Evolutionary conservation across 2,329 filamentous ascomycete species (phyloP).

Genomic region (Trichoderma breve): DNA sequence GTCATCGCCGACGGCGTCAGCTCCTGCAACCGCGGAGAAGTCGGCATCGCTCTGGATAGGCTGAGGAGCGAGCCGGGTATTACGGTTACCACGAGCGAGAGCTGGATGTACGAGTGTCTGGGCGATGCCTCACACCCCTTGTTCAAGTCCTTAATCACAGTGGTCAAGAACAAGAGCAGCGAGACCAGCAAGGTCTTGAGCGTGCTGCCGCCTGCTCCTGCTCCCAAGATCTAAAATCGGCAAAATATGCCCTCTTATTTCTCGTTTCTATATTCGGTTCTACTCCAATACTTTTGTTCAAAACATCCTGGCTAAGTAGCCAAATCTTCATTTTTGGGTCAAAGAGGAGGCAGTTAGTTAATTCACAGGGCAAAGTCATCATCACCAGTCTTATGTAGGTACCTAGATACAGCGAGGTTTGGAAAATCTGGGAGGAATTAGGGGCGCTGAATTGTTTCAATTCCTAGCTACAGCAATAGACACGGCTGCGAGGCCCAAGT

Average conservation of each 20-base stretch:
- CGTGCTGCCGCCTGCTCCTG: slow-evolving; percentile 53
- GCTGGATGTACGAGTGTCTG: slow-evolving; percentile 84
- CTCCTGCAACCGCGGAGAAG: slow-evolving; percentile 80
- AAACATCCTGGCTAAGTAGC: neutral
- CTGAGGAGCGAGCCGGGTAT: slow-evolving; percentile 70
- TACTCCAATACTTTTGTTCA: neutral
- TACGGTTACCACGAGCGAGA: slow-evolving; percentile 81
- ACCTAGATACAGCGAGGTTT: neutral
- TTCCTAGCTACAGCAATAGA: slow-evolving; percentile 5
- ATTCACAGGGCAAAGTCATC: neutral
- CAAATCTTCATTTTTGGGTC: neutral
- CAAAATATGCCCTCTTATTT: neutral
- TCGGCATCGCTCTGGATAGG: slow-evolving; percentile 73
- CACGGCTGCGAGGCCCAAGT: neutral
- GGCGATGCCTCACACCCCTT: slow-evolving; percentile 72
- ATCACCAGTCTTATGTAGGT: neutral
- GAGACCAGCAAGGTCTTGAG: slow-evolving; percentile 69
- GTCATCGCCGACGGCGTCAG: slow-evolving; percentile 86
- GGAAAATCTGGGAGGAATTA: neutral
- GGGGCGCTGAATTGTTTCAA: neutral
- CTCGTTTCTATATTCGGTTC: neutral
- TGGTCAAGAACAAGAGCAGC: slow-evolving; percentile 75
- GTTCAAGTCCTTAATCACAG: slow-evolving; percentile 69
- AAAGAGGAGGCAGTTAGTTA: neutral
- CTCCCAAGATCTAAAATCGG: slow-evolving; percentile 53